Base-by-base conservation (phyloP, 208 protist genomes). In the Crithidia brevicula region DNA sequence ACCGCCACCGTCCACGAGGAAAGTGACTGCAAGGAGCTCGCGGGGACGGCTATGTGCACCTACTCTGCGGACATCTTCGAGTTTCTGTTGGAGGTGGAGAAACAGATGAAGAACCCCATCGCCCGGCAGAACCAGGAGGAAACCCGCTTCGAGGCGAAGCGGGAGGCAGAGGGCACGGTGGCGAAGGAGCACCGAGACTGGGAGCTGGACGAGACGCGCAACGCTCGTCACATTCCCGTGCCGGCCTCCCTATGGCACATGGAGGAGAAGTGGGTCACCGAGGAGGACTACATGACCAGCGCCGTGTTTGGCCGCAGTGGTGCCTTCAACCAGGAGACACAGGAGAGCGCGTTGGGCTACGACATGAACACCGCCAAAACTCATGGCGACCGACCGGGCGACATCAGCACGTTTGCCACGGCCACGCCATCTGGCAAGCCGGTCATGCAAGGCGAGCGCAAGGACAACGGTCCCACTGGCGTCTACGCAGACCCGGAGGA, bases 241-340 rank as follows among this genome's bases (percentile, higher is more conserved):
- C 91, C 88, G 3, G 53, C 74, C 10, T 94, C 91, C 25, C 70
- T 96, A 20, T 96, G 88, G 87, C 85, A 94, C 67, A 95, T 96
- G 89, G 89, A 96, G 67, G 83, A 96, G 77, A 92, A 86, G 52
- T 95, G 86, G 91, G 76, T 96, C 53, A 93, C 88, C 15, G 91
- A 94, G 74, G 88, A 96, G 77, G 89, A 94, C 71, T 88, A 88
- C 60, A 92, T 95, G 86, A 92, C 82, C 6, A 81, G 74, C 57
- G 38, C 72, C 22, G 85, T 95, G 23, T 96, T 93, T 73, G 91
- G 91, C 45, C 84, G 85, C 51, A 88, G 81, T 65, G 91, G 91
- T 7, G 72, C 80, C 28, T 88, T 94, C 63, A 93, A 94, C 66
- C 91, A 96, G 67, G 88, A 96, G 62, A 92, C 86, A 20, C 91